Percentiles rank a stretch among this genome's conserved stretches.
Conservation (phyloP, 495 filamentous ascomycete genomes). For the Darksidea phi region DNA sequence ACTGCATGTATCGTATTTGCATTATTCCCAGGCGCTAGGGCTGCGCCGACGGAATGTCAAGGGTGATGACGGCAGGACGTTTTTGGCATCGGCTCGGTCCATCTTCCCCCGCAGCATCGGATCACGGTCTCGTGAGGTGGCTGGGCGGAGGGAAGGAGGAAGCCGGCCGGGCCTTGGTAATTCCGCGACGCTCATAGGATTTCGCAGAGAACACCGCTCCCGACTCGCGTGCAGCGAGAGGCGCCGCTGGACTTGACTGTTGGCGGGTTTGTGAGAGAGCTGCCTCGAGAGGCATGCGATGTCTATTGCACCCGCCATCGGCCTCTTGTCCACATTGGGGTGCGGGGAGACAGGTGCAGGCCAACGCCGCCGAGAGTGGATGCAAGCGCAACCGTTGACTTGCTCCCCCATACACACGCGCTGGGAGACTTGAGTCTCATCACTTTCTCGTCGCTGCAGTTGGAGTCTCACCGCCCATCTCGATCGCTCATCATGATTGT, state of each 20-base stretch:
- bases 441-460: not conserved
- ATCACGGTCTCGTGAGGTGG: not conserved
- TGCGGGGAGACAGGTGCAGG: not conserved
- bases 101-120: conserved; percentile 19
- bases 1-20: not conserved
- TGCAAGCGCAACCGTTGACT: not conserved
- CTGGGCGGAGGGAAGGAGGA: conserved; percentile 6
- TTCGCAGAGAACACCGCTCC: not conserved
- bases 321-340: not conserved
- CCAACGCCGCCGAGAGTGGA: not conserved
- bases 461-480: not conserved
- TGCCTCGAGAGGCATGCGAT: not conserved
- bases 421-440: not conserved
- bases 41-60: conserved; percentile 5
- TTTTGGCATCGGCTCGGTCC: conserved; percentile 1
- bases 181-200: conserved; percentile 1
- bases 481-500: not conserved
- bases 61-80: conserved; percentile 22
- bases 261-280: not conserved
- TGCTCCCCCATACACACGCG: not conserved
- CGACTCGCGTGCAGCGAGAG: too few species aligned
- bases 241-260: too few species aligned
- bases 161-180: conserved; percentile 13
- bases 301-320: not conserved
- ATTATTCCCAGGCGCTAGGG: conserved; percentile 13